phyloP scores from a whole-genome alignment of 768 basidiomycete genomes.

The Suillus subalutaceus region DNA sequence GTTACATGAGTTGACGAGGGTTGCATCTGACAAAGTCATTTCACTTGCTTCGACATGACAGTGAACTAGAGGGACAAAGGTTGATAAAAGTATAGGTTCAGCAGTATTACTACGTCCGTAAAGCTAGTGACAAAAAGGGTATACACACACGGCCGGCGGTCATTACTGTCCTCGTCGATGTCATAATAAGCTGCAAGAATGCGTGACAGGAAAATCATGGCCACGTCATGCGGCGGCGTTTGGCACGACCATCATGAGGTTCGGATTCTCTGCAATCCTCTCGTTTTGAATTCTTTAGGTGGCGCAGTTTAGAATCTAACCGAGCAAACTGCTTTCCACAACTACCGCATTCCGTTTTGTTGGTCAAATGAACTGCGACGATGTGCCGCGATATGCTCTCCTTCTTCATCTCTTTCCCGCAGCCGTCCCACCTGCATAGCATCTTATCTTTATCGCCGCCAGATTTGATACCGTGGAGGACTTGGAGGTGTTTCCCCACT shows the following conservation, averaged over 20 bases:
- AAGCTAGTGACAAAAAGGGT: background rate
- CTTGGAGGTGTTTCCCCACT: background rate
- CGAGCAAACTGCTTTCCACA: conserved; percentile 28
- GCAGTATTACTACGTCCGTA: too few species aligned
- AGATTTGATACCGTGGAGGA: background rate
- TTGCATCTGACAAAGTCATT: background rate
- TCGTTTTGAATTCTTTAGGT: conserved; percentile 17
- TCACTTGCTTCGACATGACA: background rate
- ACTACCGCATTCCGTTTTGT: conserved; percentile 22
- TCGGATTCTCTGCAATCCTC: conserved; percentile 3
- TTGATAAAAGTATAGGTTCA: background rate
- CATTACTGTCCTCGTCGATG: background rate
- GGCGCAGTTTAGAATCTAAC: conserved; percentile 28
- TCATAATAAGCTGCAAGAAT: too few species aligned
- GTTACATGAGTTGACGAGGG: background rate
- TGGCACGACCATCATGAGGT: background rate
- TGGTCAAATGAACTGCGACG: conserved; percentile 23
- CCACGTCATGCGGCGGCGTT: background rate
- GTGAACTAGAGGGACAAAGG: background rate
- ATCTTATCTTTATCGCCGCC: conserved; percentile 13
- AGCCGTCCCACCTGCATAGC: conserved; percentile 23
- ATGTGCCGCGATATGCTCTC: conserved; percentile 32
- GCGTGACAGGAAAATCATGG: background rate
- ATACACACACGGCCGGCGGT: background rate
- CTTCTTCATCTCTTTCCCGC: conserved; percentile 22